Percentiles rank a stretch among this genome's conserved stretches.
Evolutionary conservation across 768 basidiomycete genomes (phyloP).

Genomic region (Amanita rubescens): DNA sequence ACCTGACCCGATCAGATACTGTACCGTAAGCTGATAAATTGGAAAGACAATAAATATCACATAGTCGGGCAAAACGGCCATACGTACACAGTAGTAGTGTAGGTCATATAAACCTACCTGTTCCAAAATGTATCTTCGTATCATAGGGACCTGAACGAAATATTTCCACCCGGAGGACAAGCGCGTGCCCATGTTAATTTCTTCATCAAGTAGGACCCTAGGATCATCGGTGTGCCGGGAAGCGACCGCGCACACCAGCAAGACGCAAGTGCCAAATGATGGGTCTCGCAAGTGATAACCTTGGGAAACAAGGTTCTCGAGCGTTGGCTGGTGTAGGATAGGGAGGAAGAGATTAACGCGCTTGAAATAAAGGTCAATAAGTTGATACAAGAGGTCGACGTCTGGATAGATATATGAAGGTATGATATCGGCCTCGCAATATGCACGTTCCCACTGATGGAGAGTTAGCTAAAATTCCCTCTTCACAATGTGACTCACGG

Average conservation of each 20-base stretch:
- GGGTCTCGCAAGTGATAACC: conserved; percentile 41
- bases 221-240: conserved; percentile 51
- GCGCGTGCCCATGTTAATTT: conserved; percentile 21
- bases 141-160: conserved; percentile 53
- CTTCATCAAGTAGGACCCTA: conserved; percentile 26
- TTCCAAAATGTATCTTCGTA: conserved; percentile 49
- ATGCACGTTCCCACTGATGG: conserved; percentile 30
- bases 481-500: conserved; percentile 14
- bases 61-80: conserved; percentile 35
- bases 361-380: conserved; percentile 56
- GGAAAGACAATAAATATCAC: background rate
- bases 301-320: conserved; percentile 39
- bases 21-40: conserved; percentile 20
- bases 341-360: conserved; percentile 45
- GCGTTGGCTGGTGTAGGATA: conserved; percentile 61
- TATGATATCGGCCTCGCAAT: conserved; percentile 16
- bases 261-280: conserved; percentile 48
- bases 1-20: conserved; percentile 34
- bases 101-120: conserved; percentile 61
- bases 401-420: conserved; percentile 37
- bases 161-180: conserved; percentile 55
- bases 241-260: conserved; percentile 60
- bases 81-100: conserved; percentile 56
- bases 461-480: background rate
- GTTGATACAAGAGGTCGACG: conserved; percentile 34